These are phyloP conservation scores for Gynostemma pentaphyllum DNA, from an alignment of 306 rosid species.

Conservation along the genomic window DNA sequence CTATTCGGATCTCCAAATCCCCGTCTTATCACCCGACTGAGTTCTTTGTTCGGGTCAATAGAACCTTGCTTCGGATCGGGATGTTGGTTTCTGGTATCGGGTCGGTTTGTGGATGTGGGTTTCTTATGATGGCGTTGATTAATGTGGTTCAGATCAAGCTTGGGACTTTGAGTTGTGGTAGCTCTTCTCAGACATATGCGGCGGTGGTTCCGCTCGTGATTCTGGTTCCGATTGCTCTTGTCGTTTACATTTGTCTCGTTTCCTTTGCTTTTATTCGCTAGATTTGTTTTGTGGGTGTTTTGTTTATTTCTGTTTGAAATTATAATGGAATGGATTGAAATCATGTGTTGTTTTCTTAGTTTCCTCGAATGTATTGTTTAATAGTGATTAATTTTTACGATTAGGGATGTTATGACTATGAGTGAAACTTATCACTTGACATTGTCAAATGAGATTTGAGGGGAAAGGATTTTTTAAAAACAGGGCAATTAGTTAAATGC, in stretches of 20 bases:
- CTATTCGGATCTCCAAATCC: constrained; percentile 46
- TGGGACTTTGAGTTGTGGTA: constrained; percentile 65
- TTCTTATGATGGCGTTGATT: constrained; percentile 57
- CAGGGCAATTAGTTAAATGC: no score
- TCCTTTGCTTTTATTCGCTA: constrained; percentile 69
- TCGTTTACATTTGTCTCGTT: constrained; percentile 34
- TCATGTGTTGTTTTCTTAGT: no score
- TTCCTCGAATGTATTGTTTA: no score
- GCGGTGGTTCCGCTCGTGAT: constrained; percentile 65
- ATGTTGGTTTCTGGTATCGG: constrained; percentile 72
- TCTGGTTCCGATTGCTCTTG: constrained; percentile 50
- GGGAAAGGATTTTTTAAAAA: no score
- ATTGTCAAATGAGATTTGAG: no score
- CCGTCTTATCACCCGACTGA: constrained; percentile 36
- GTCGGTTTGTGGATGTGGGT: constrained; percentile 51
- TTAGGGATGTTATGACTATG: no score
- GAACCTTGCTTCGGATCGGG: constrained; percentile 44
- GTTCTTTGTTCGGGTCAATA: constrained; percentile 40
- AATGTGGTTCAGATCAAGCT: constrained; percentile 89
- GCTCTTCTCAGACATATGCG: constrained; percentile 27
- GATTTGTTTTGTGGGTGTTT: not conserved
- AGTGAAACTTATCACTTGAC: no score
- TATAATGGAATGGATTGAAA: no score
- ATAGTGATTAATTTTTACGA: no score
- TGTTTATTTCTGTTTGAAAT: not conserved